These are phyloP conservation scores for Anastatica hierochuntica DNA, from an alignment of 345 rosid species.

Conservation along the genomic window DNA sequence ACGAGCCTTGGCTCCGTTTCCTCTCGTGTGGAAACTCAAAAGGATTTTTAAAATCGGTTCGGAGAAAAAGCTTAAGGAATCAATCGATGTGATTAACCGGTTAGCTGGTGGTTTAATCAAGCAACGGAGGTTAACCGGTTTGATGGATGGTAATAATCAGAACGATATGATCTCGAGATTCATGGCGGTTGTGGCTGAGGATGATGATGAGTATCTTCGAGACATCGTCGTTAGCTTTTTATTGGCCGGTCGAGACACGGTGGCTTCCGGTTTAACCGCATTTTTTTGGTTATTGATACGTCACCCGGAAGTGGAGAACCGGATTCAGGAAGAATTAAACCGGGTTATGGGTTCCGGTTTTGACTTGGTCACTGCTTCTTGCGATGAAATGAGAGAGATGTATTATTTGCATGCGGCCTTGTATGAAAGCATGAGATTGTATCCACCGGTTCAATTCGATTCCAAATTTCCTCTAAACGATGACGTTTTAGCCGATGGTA, in stretches of 20 bases:
- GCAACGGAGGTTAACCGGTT: conserved; percentile 32
- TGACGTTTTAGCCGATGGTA: conserved; percentile 54
- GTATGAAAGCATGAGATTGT: conserved; percentile 51
- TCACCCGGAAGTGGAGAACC: conserved; percentile 37
- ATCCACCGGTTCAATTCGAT: conserved; percentile 73
- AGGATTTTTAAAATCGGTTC: conserved; percentile 43
- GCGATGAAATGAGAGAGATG: conserved; percentile 39
- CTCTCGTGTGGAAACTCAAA: conserved; percentile 47
- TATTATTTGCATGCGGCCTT: conserved; percentile 51
- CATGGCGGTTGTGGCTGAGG: conserved; percentile 33
- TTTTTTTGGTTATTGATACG: conserved; percentile 50
- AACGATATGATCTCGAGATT: conserved; percentile 58
- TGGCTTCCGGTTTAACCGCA: conserved; percentile 53
- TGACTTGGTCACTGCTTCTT: conserved; percentile 22
- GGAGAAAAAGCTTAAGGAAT: conserved; percentile 45
- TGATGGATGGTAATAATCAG: background rate
- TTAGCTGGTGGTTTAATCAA: conserved; percentile 39
- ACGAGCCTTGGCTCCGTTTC: conserved; percentile 36
- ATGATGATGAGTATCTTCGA: conserved; percentile 47
- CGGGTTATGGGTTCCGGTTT: conserved; percentile 28
- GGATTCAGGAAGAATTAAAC: conserved; percentile 39
- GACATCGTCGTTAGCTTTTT: conserved; percentile 64
- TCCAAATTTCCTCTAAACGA: conserved; percentile 54
- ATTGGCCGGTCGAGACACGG: conserved; percentile 73
- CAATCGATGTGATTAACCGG: conserved; percentile 35